phyloP scores from a whole-genome alignment of 768 basidiomycete species.

The Daedalea quercina region DNA sequence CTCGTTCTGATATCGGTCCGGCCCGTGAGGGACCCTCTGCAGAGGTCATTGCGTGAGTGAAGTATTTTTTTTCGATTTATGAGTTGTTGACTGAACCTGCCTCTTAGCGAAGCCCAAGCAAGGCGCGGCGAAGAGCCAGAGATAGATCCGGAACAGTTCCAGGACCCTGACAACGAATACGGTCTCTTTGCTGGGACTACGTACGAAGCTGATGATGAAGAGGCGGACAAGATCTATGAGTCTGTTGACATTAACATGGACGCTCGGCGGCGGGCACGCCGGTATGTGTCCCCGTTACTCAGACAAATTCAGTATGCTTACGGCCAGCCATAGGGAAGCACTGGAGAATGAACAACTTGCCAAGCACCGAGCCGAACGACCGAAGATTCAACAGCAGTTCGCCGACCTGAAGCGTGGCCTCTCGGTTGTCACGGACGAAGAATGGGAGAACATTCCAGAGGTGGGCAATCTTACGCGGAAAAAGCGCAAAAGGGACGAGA shows the following conservation, averaged over 20 bases:
- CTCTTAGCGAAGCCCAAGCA: slow-evolving; percentile 75
- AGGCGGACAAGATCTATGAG: slow-evolving; percentile 94
- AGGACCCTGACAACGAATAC: slow-evolving; percentile 96
- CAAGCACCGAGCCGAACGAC: slow-evolving; percentile 78
- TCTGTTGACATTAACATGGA: slow-evolving; percentile 90
- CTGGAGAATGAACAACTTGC: slow-evolving; percentile 68
- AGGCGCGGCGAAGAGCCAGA: slow-evolving; percentile 84
- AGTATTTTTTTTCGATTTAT: not conserved
- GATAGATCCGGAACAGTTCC: slow-evolving; percentile 84
- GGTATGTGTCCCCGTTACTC: slow-evolving; percentile 46
- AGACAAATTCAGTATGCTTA: slow-evolving; percentile 22
- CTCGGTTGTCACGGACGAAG: slow-evolving; percentile 76
- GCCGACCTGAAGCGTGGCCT: slow-evolving; percentile 91
- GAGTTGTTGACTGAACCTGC: slow-evolving; percentile 5
- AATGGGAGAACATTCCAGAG: slow-evolving; percentile 95
- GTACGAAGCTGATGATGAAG: slow-evolving; percentile 96
- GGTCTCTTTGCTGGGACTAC: slow-evolving; percentile 94
- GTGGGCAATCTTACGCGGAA: slow-evolving; percentile 93
- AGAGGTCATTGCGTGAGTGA: slow-evolving; percentile 76
- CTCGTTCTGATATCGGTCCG: slow-evolving; percentile 97
- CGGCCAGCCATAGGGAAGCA: slow-evolving; percentile 50
- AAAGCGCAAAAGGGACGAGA: slow-evolving; percentile 80
- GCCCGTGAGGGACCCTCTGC: slow-evolving; percentile 93
- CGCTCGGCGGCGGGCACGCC: slow-evolving; percentile 66
- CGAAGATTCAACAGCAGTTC: slow-evolving; percentile 95